Percentiles rank a stretch among this genome's conserved stretches.
phyloP scores from a whole-genome alignment of 2,329 filamentous ascomycete species.

The Ustulina deusta region DNA sequence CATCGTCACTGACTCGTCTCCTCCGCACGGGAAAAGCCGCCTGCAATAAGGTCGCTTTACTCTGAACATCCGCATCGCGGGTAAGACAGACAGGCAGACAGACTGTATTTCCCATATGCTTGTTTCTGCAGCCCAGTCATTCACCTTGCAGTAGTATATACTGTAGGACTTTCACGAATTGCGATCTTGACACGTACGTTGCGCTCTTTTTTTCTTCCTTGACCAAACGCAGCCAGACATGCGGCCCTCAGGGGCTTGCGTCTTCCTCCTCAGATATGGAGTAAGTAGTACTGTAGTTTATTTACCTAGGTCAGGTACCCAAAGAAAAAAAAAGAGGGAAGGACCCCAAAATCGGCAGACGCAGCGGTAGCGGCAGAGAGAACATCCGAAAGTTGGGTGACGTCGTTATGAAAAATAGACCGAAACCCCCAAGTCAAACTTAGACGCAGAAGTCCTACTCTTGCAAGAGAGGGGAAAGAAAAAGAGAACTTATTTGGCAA shows the following conservation, averaged over 20 bases:
- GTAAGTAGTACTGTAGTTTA: neutral
- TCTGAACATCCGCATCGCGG: conserved; percentile 10
- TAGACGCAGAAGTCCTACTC: conserved; percentile 13
- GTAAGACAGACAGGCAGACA: neutral
- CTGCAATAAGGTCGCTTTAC: conserved; percentile 24
- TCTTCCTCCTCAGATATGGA: conserved; percentile 11
- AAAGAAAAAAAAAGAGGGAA: neutral
- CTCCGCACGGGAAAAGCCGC: conserved; percentile 23
- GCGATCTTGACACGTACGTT: conserved; percentile 5
- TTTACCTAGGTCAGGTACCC: conserved; percentile 6
- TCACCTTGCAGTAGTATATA: neutral
- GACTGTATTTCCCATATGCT: neutral
- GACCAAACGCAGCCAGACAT: conserved; percentile 7
- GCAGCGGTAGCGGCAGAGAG: conserved; percentile 8
- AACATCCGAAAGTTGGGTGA: conserved; percentile 20
- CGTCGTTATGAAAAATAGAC: neutral
- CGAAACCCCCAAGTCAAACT: neutral
- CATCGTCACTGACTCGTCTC: conserved; percentile 8
- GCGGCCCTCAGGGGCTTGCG: conserved; percentile 5
- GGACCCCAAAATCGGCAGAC: neutral
- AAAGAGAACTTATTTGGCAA: neutral
- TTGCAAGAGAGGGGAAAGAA: neutral
- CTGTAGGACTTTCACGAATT: neutral
- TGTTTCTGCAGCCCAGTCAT: conserved; percentile 6
- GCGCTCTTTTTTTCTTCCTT: neutral